Percentiles rank a stretch among this genome's conserved stretches.
Evolutionary conservation across 2,329 filamentous ascomycete species (phyloP).

Genomic region (Hypoxylon sp.): DNA sequence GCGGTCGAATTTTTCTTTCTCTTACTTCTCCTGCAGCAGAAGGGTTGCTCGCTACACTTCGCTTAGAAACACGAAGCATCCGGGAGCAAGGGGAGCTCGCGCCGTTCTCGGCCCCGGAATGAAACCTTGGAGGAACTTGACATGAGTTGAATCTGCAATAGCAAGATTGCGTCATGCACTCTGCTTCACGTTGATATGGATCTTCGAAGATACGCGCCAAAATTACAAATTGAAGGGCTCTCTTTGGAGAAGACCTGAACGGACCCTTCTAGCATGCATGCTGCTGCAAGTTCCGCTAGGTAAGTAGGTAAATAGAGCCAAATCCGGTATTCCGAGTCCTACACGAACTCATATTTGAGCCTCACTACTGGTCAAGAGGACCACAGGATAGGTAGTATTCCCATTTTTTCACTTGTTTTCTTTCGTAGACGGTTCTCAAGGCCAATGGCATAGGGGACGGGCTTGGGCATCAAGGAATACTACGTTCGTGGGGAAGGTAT

Average conservation of each 20-base stretch:
- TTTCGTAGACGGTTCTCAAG: constrained; percentile 9
- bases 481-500: constrained; percentile 26
- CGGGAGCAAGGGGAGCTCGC: constrained; percentile 15
- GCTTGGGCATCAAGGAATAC: constrained; percentile 27
- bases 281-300: constrained; percentile 1
- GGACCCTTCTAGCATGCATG: not conserved
- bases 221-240: constrained; percentile 32
- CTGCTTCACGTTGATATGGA: constrained; percentile 24
- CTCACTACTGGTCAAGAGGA: constrained; percentile 2
- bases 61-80: constrained; percentile 15
- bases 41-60: constrained; percentile 24
- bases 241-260: constrained; percentile 6
- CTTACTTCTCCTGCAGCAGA: no score
- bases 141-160: constrained; percentile 21
- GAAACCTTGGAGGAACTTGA: constrained; percentile 25
- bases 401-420: constrained; percentile 1
- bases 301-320: not conserved
- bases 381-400: no score
- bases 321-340: constrained; percentile 5
- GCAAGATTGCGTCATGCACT: constrained; percentile 30
- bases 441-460: constrained; percentile 18
- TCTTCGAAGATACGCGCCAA: constrained; percentile 15
- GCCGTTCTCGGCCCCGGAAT: constrained; percentile 33
- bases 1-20: constrained; percentile 1
- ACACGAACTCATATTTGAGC: constrained; percentile 2